Conservation (phyloP, 2,329 filamentous ascomycete species). For the Fusarium sp. region DNA sequence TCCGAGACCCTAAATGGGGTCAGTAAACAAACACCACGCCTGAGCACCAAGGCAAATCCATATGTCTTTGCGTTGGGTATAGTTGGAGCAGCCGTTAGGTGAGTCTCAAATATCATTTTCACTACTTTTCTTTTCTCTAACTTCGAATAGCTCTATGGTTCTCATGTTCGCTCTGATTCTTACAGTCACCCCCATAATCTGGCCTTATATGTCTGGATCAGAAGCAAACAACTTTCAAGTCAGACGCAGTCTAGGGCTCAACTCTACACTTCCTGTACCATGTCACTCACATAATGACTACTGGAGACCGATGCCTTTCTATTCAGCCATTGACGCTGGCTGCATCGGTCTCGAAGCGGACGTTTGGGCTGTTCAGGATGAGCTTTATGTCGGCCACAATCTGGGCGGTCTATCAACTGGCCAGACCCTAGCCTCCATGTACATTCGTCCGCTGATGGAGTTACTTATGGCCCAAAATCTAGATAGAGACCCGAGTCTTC, state of each 20-base stretch:
- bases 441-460: conserved; percentile 72
- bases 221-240: not conserved
- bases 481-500: not conserved
- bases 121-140: not conserved
- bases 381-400: conserved; percentile 74
- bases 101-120: not conserved
- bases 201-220: conserved; percentile 1
- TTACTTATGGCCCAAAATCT: conserved; percentile 65
- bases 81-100: conserved; percentile 31
- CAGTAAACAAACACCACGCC: not conserved
- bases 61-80: conserved; percentile 34
- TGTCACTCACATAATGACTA: conserved; percentile 81
- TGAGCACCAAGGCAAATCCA: conserved; percentile 9
- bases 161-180: conserved; percentile 31
- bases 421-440: conserved; percentile 72
- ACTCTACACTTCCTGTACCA: conserved; percentile 59
- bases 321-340: conserved; percentile 70
- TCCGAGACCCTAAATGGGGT: not conserved
- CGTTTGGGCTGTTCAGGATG: conserved; percentile 70
- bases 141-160: conserved; percentile 11
- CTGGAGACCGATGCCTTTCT: conserved; percentile 73
- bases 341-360: conserved; percentile 77
- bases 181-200: conserved; percentile 23
- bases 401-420: conserved; percentile 64
- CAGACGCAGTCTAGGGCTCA: not conserved